Evolutionary conservation across 2,329 filamentous ascomycete species (phyloP), one percentile per base, ranked within the genome.

Genomic region (Hymenoscyphus fraxineus): DNA sequence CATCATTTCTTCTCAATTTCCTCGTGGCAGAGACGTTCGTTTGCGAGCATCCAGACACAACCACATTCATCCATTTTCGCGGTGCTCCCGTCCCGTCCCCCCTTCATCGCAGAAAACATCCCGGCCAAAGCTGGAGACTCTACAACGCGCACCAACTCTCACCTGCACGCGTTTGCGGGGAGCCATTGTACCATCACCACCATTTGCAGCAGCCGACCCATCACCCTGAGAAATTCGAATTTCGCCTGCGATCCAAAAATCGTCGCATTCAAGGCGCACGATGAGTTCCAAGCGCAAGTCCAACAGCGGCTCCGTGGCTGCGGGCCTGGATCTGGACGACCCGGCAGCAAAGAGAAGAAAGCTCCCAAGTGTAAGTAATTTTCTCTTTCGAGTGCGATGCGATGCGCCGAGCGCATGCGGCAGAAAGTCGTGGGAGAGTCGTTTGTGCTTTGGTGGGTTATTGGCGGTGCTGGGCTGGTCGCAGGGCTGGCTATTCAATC

Each of bases 321-420:
- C 78, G 69, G 79, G 78, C 70, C 78, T 81, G 62, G 83, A 84
- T 62, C 74, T 76, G 70, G 82, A 82, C 68, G 79, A 80, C 70
- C 83, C 82, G 74, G 80, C 82, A 72, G 77, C 81, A 67, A 88
- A 87, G 80, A 82, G 83, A 74, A 80, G 82, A 76, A 85, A 84
- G 77, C 72, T 83, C 65, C 80, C 83, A 27, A 56, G 60, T 78
- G 84, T 87, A 80, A 79, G 84, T 85, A 27, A 32, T 67, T 2
- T 51, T 54, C 27, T 54, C 10, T 15, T 3, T 22, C 59, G 27
- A 27, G 27, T 27, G 27, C 27, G 27, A 27, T 27, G 27, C 55
- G 13, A n/a, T 68, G n/a, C 44, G 44, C 44, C 44, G 44, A 27
- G 59, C 31, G 65, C 65, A 57, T 44, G 40, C 16, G 59, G 57